Base-by-base conservation (phyloP, 2,329 filamentous ascomycete species). In the Exophiala xenobiotica region DNA sequence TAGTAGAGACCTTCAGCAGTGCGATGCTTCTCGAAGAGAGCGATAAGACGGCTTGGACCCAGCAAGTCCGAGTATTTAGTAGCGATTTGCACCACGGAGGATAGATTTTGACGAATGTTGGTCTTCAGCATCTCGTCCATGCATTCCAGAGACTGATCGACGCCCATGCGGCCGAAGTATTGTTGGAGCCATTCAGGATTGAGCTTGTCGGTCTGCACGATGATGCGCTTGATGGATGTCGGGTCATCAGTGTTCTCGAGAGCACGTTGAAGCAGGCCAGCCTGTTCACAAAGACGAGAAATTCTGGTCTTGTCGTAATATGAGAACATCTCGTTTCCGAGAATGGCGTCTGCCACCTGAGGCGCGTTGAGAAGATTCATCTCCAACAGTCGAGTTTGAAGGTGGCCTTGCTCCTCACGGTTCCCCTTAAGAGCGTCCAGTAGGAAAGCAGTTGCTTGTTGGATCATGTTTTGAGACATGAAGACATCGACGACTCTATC, bases 51-150 rank as follows among this genome's bases (percentile, higher is more conserved):
- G 51, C 83, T 86, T n/a, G 93, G 78, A 6, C 91, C 92, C 22
- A 99, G 82, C 6, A 97, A 82, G 66, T 99, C 95, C 0, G 92
- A 96, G 74, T 96, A 99, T 72, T 99, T 99, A 62, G 95, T 96
- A 27, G 92, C 90, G 59, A 99, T 87, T 66, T 95, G 91, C 54
- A 97, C 90, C 26, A 97, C 93, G 14, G 90, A 85, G 70, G 95
- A 91, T 49, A 99, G 77, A 69, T 97, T 99, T 71, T 96, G 91
- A 59, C 93, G 92, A 64, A 99, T 96, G 75, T 99, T 99, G 65
- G 82, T 77, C 73, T 92, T 91, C 69, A 99, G 81, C 93, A 99
- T 99, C 54, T 91, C 91, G 66, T 97, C 90, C 60, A 99, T 77
- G 71, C 88, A 96, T 58, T 96, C 91, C 12, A 99, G 74, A 1